Conservation (phyloP, 176 grass and related monocot genomes). For the Carex littledalei region DNA sequence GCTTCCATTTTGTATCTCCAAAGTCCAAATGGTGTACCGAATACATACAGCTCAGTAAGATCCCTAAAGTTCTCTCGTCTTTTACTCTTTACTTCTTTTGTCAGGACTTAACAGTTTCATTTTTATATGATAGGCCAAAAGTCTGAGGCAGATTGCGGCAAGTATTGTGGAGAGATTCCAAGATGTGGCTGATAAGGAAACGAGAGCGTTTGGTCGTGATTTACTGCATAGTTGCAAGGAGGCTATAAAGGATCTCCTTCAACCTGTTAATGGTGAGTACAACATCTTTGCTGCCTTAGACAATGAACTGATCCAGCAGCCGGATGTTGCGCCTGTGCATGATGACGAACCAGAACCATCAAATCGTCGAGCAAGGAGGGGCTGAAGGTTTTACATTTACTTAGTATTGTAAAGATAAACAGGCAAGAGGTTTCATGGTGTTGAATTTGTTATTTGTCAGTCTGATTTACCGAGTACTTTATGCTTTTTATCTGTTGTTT, state of each 20-base stretch:
- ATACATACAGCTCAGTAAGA: constrained; percentile 4
- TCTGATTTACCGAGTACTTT: not conserved
- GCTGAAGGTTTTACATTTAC: not conserved
- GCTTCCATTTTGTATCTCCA: constrained; percentile 24
- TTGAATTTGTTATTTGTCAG: not conserved
- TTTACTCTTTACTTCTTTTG: not conserved
- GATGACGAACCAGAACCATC: not conserved
- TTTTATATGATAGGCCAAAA: not conserved
- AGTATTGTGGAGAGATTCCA: not conserved
- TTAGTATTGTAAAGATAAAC: not conserved
- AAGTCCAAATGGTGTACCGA: not conserved
- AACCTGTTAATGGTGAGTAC: not conserved
- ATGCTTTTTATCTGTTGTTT: not conserved
- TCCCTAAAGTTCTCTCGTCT: not conserved
- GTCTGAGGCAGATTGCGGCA: not conserved
- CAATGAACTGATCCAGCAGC: not conserved
- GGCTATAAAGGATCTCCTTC: not conserved
- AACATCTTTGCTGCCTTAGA: not conserved
- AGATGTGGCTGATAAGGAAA: not conserved
- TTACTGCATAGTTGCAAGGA: not conserved
- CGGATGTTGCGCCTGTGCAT: not conserved
- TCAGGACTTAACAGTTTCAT: not conserved
- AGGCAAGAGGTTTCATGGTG: not conserved
- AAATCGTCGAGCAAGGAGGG: not conserved
- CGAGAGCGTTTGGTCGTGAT: not conserved